Percentiles rank a stretch among this genome's conserved stretches.
Conservation (phyloP, 441 rosid species). For the Corymbia citriodora region DNA sequence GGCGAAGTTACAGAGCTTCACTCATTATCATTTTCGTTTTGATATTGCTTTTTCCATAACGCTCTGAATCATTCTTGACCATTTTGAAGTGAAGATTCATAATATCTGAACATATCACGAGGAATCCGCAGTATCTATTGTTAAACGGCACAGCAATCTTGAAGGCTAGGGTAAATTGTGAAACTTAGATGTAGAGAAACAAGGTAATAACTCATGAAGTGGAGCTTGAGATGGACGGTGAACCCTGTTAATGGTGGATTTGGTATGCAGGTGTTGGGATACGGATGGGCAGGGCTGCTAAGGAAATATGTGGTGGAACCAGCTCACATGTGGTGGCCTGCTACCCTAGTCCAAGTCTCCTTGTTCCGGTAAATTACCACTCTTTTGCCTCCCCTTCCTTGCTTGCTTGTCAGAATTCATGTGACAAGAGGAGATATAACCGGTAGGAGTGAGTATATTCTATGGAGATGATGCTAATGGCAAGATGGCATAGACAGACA, state of each 20-base stretch:
- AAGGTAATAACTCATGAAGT: neutral
- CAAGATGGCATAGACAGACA: neutral
- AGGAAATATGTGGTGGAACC: conserved; percentile 91
- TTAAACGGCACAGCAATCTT: neutral
- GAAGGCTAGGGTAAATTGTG: neutral
- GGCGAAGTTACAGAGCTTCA: neutral
- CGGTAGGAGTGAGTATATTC: neutral
- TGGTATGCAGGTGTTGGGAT: conserved; percentile 59
- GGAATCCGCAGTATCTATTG: neutral
- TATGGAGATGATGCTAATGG: neutral
- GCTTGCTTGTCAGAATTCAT: neutral
- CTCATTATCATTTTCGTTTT: neutral
- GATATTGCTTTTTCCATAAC: neutral
- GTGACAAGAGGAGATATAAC: neutral
- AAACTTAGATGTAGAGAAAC: neutral
- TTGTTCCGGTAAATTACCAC: conserved; percentile 45
- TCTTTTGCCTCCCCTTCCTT: neutral
- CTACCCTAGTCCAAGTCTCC: conserved; percentile 73
- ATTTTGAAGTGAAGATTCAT: neutral
- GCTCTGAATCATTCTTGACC: neutral
- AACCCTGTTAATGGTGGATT: neutral
- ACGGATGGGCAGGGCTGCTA: conserved; percentile 88
- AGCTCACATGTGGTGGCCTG: conserved; percentile 98
- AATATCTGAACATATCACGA: neutral
- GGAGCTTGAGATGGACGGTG: neutral